Conservation (phyloP, 2,329 filamentous ascomycete species). For the Fonsecaea multimorphosa region DNA sequence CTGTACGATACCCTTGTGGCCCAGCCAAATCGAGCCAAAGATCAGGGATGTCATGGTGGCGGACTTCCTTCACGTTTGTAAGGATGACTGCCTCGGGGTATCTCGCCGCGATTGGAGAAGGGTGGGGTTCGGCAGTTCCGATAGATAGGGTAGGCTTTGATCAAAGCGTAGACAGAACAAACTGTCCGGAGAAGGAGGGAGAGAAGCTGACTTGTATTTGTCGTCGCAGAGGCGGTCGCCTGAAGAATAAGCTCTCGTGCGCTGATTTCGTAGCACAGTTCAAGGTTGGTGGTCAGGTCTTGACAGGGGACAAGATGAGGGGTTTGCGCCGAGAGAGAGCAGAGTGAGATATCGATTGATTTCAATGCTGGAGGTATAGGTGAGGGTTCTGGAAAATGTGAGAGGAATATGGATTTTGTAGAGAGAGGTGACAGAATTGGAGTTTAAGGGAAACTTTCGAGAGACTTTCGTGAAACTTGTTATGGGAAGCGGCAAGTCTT, state of each 20-base stretch:
- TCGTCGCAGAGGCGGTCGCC: conserved; percentile 11
- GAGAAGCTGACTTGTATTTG: not conserved
- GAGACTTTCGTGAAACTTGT: conserved; percentile 12
- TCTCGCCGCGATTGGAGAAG: conserved; percentile 3
- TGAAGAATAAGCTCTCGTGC: not conserved
- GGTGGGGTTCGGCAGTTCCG: conserved; percentile 18
- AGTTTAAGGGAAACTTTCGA: no score
- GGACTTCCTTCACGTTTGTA: not conserved
- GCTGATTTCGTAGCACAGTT: conserved; percentile 9
- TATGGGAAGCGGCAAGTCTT: conserved; percentile 9
- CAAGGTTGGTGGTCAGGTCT: conserved; percentile 2
- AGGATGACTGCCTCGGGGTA: conserved; percentile 7
- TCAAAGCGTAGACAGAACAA: not conserved
- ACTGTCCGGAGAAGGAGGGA: not conserved
- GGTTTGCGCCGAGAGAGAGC: not conserved
- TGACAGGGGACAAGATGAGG: not conserved
- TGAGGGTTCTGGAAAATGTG: not conserved
- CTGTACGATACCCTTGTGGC: conserved; percentile 35
- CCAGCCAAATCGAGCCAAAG: conserved; percentile 37
- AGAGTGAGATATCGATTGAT: not conserved
- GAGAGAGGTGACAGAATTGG: not conserved
- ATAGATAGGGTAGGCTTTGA: not conserved
- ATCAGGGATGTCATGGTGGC: conserved; percentile 39
- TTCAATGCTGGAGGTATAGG: not conserved
- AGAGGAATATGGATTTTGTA: not conserved